Base-by-base conservation (phyloP, 208 protist species). In the Crithidia thermophila region DNA sequence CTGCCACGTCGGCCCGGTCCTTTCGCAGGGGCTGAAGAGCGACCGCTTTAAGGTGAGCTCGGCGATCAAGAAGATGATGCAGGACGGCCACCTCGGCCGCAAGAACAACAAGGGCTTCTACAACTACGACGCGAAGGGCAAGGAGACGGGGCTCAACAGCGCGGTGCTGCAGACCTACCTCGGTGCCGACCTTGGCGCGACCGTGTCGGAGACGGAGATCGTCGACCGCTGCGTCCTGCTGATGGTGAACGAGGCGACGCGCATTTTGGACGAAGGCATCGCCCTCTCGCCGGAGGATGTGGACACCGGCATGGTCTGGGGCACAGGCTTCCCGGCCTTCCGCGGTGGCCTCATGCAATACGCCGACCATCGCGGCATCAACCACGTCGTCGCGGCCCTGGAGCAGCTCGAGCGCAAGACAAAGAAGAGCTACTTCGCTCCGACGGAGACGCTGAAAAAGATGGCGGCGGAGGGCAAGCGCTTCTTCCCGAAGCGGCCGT, bases 101-200 rank as follows among this genome's bases (percentile, higher is more conserved):
- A 98, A 98, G 77, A 88, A 82, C 67, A 77, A 77, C 46, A 93
- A 90, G 59, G 95, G 95, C 50, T 94, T 97, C 74, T 97, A 94
- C 79, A 33, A 73, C 21, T 98, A 97, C 74, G 70, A 87, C 28
- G 51, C 50, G n/a, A 83, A 84, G 20, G 85, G 87, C 23, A 92
- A 91, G 70, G 77, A 91, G 45, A 77, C 27, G 25, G 86, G 84
- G 18, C 42, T 92, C 33, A 85, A 90, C 71, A 59, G 14, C 18
- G 67, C 47, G 4, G 21, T 64, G 23, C 30, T 82, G 39, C 13
- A 39, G 11, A 67, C 72, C 43, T 88, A 85, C 60, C 43, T 91
- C 27, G 69, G 73, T 43, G 30, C 51, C 68, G 67, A 71, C 33
- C 55, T 74, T 25, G 53, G 45, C 59, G 43, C 61, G 16, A 72